Conservation (phyloP, 2,329 filamentous ascomycete species). For the Cladosporium oxysporum region DNA sequence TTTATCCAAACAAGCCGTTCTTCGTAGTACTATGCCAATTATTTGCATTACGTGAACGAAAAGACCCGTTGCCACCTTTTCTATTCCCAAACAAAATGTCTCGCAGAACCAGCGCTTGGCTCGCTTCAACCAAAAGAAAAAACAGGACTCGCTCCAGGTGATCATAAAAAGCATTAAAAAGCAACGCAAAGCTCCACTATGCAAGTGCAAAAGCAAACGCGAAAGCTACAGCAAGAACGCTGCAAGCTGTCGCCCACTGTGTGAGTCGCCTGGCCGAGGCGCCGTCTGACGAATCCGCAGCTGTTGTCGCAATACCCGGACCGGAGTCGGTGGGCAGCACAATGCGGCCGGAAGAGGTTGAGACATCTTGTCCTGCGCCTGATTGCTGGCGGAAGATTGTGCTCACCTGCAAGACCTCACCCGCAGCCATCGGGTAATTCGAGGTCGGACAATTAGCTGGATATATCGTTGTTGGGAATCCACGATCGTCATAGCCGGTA, state of each 20-base stretch:
- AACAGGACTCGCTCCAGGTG: not conserved
- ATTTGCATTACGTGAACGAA: not conserved
- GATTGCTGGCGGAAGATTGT: constrained; percentile 6
- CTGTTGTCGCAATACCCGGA: not conserved
- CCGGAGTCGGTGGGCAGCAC: constrained; percentile 3
- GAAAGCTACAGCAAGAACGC: constrained; percentile 7
- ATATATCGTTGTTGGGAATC: constrained; percentile 46
- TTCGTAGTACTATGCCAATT: not conserved
- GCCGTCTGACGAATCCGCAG: not conserved
- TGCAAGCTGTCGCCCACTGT: not conserved
- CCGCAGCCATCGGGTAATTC: constrained; percentile 21
- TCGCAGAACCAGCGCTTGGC: constrained; percentile 22
- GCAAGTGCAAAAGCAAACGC: constrained; percentile 8
- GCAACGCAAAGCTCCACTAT: constrained; percentile 9
- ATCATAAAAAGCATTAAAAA: constrained; percentile 8
- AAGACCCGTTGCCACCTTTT: not conserved
- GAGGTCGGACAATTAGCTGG: constrained; percentile 23
- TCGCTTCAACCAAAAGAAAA: not conserved
- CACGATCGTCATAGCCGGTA: constrained; percentile 49
- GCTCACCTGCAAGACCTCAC: constrained; percentile 15
- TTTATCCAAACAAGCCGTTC: too few species aligned
- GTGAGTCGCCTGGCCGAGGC: not conserved
- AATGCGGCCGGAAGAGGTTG: not conserved
- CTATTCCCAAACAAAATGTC: not conserved
- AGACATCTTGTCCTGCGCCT: not conserved